Conservation (phyloP, 257 asterid genomes). For the Cynanchum wilfordii region DNA sequence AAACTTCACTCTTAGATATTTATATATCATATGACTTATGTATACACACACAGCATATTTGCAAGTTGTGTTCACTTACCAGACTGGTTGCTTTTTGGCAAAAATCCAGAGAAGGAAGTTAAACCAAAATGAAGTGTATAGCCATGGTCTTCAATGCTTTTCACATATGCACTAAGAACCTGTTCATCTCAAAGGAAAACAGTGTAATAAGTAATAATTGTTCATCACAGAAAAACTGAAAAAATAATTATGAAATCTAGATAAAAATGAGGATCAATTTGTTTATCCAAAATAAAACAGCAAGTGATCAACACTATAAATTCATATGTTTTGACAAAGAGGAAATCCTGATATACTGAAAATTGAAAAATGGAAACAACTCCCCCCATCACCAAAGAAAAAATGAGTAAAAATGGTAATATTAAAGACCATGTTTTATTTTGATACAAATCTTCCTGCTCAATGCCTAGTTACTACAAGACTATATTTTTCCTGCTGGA, state of each 20-base stretch:
- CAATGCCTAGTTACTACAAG: not conserved
- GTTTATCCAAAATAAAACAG: not conserved
- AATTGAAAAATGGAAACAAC: not conserved
- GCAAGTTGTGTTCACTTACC: conserved; percentile 40
- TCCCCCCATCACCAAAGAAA: not conserved
- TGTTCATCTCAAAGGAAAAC: conserved; percentile 28
- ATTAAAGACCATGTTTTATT: not conserved
- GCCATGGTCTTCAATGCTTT: conserved; percentile 97
- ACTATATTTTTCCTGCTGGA: too few species aligned
- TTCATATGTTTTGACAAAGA: not conserved
- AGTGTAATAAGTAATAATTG: not conserved
- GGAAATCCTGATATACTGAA: not conserved
- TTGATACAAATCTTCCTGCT: not conserved
- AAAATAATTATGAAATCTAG: not conserved
- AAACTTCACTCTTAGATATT: not conserved
- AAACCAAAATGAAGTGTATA: conserved; percentile 77
- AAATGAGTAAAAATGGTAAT: not conserved
- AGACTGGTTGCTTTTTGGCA: conserved; percentile 50
- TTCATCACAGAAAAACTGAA: not conserved
- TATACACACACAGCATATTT: not conserved
- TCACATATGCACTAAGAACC: conserved; percentile 82
- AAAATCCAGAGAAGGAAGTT: conserved; percentile 68
- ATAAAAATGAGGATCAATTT: not conserved
- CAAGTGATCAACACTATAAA: not conserved
- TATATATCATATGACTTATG: not conserved